Evolutionary conservation across 1,139 yeast genomes (phyloP).

Genomic region (Meyerozyma carpophila): DNA sequence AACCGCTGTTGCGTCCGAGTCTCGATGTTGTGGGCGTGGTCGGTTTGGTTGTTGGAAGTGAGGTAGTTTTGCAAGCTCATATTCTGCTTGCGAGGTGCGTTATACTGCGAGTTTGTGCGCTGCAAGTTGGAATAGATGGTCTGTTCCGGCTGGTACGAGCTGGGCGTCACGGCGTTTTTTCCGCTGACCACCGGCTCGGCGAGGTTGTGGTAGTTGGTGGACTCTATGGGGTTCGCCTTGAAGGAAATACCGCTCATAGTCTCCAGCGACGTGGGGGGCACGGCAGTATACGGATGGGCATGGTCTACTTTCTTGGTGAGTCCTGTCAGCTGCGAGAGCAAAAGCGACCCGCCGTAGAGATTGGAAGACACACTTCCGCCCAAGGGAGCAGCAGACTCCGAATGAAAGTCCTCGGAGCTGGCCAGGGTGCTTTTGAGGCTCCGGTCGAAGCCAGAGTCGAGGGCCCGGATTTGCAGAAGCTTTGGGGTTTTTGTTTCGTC

Average conservation of each 20-base stretch:
- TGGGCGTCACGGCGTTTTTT: slow-evolving; percentile 27
- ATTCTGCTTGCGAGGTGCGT: background rate
- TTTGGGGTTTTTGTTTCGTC: too few species aligned
- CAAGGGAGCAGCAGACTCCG: slow-evolving; percentile 21
- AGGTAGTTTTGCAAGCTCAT: background rate
- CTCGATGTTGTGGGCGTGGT: slow-evolving; percentile 22
- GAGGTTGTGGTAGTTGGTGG: slow-evolving; percentile 10
- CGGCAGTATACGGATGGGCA: background rate
- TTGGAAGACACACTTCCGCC: slow-evolving; percentile 8
- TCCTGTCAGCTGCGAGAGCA: slow-evolving; percentile 2
- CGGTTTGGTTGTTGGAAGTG: slow-evolving; percentile 4
- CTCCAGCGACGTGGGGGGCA: background rate
- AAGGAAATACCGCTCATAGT: slow-evolving; percentile 31
- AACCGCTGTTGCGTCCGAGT: slow-evolving; percentile 78
- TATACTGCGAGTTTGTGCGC: slow-evolving; percentile 24
- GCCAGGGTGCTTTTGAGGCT: background rate
- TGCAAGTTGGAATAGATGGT: slow-evolving; percentile 41
- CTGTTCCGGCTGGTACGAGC: slow-evolving; percentile 41
- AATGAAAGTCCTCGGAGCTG: background rate
- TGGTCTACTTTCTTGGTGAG: slow-evolving; percentile 1
- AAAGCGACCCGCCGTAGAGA: slow-evolving; percentile 3
- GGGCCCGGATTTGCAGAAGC: too few species aligned
- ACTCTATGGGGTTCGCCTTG: slow-evolving; percentile 28
- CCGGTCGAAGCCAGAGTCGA: background rate
- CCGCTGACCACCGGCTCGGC: slow-evolving; percentile 35